Evolutionary conservation across 441 rosid genomes (phyloP), one percentile per base, ranked within the genome.

Genomic region (Euphorbia corollata): DNA sequence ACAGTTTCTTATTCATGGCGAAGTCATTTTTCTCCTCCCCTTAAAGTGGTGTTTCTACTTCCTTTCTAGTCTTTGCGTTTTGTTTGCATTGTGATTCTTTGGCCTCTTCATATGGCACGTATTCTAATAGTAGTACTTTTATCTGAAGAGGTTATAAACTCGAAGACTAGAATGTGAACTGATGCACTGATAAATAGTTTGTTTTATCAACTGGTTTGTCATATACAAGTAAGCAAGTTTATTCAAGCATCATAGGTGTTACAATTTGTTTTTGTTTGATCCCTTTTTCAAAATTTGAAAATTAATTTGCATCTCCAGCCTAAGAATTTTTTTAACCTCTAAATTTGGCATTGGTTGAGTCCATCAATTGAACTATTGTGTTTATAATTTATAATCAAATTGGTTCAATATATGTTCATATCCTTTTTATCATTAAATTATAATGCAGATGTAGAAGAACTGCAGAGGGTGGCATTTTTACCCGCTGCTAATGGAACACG

Each of bases 401-500:
- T 54, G 27, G 12, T 36, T 68, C 48, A 61, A 6, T 20, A 60
- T 7, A 32, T 60, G 30, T 22, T 19, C 38, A 56, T 34, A 6
- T n/a, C 47, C 4, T 34, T 79, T 41, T 32, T 23, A 6, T 12
- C n/a, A 47, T 47, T 16, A 12, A 47, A 47, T 61, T 62, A 54
- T 73, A 60, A 47, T 76, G 79, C 85, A 94, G 99, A 94, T 85
- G 80, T 79, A 71, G 61, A 65, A 66, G 90, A 85, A 80, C 77
- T 94, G 83, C 85, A 73, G 78, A 82, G 77, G 63, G 91, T 91
- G 71, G 97, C 99, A 65, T 91, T 94, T 81, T 68, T 94, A 74
- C 97, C 97, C 61, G 93, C 90, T 77, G 99, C 99, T 24, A 94
- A 91, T 79, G 99, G 99, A 73, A 91, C 99, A 47, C 97, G 99